Evolutionary conservation across 1,139 yeast species (phyloP), one percentile per base, ranked within the genome.

Genomic region (Hyphopichia wangnamkhiaoensis): DNA sequence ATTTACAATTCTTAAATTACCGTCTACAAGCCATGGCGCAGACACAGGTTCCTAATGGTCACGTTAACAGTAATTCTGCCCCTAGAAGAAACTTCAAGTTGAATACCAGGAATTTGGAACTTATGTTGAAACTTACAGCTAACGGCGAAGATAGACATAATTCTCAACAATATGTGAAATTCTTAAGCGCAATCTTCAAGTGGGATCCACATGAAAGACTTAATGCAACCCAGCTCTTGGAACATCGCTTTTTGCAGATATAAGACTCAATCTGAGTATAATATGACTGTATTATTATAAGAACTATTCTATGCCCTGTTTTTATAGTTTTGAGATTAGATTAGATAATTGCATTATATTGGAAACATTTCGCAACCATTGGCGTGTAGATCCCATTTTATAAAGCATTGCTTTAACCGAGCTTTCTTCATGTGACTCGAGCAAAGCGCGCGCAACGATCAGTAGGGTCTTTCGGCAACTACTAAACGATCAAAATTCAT

Each of bases 171-270:
- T 64, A 68, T 37, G 28, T 59, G 9, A 51, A 47, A 36, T 67
- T 76, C 46, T 57, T 72, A 46, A 58, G 57, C 41, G 67, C 62
- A 40, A 66, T 71, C 27, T 68, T 82, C 49, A 63, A 59, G 26
- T 82, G 88, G 87, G 76, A 79, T 44, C 83, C 86, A 0, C 52
- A 52, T 21, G 64, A 63, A 34, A 63, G 88, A 27, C 48, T 67
- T 20, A 54, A 63, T 12, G 76, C 80, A 0, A 51, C 53, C 2
- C 65, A 69, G 14, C 74, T 83, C 12, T 58, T 80, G 25, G 48
- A 57, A 8, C 79, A 77, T 48, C 46, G 49, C 3, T 63, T 59
- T 41, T 19, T 30, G n/a, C 23, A n/a, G n/a, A n/a, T n/a, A n/a
- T n/a, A n/a, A n/a, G n/a, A n/a, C n/a, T n/a, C n/a, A 30, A 5